Conservation (phyloP, 148 eudicot genomes). For the Diospyros kaki region DNA sequence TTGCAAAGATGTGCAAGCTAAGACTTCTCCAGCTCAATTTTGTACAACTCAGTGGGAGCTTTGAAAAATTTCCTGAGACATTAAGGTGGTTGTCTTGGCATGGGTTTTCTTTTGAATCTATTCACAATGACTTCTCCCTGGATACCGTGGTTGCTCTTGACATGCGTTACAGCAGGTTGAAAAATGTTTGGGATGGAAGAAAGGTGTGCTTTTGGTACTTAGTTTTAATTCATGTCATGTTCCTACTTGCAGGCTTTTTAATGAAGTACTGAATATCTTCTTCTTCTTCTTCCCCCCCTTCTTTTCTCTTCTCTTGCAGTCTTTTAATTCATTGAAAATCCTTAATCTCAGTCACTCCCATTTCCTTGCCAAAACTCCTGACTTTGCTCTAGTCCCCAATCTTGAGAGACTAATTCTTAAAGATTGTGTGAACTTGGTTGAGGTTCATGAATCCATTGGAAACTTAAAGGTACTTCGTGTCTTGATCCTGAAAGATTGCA, state of each 20-base stretch:
- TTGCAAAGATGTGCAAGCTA: constrained; percentile 3
- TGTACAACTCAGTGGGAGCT: neutral
- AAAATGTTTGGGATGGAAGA: neutral
- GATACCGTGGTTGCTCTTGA: constrained; percentile 15
- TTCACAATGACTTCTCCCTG: neutral
- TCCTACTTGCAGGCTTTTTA: neutral
- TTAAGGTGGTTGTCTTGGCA: constrained; percentile 17
- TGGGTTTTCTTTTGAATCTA: constrained; percentile 1
- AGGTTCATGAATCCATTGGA: neutral
- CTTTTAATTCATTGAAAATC: neutral
- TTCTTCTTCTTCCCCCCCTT: neutral
- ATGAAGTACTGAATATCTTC: neutral
- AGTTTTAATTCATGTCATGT: neutral
- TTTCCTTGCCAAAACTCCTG: neutral
- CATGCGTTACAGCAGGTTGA: neutral
- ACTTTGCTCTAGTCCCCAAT: neutral
- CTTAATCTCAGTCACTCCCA: constrained; percentile 12
- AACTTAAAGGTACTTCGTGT: neutral
- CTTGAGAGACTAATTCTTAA: neutral
- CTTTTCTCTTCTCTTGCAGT: too few species aligned
- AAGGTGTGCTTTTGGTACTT: neutral
- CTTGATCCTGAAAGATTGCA: neutral
- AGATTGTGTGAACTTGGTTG: neutral
- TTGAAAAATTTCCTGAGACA: neutral
- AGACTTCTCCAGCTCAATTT: constrained; percentile 9